Conservation (phyloP, 139 green algal species). For the Mychonastes homosphaera region DNA sequence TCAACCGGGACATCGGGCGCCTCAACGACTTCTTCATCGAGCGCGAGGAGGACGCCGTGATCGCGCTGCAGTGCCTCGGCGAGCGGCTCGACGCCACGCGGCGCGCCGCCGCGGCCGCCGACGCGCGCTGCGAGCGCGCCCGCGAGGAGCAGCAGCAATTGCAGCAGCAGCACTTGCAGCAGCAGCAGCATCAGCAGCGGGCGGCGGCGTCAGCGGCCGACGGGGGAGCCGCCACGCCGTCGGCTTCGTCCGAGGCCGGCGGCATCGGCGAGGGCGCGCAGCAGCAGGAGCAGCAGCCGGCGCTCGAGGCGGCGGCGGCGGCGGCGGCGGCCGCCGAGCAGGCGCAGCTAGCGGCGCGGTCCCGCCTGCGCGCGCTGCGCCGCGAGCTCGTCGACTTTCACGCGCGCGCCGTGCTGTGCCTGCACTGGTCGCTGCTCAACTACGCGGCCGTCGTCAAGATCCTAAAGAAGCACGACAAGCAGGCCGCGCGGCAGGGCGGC, state of each 20-base stretch:
- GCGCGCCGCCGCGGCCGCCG: neutral
- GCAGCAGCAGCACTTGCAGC: conserved; percentile 6
- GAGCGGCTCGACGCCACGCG: conserved; percentile 8
- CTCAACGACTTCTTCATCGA: conserved; percentile 71
- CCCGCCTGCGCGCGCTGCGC: conserved; percentile 10
- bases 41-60: conserved; percentile 68
- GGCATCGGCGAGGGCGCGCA: neutral
- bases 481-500: too few species aligned
- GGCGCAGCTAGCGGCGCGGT: neutral
- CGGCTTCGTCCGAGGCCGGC: too few species aligned
- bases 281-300: neutral
- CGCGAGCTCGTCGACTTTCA: conserved; percentile 28
- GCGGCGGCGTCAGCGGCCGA: neutral
- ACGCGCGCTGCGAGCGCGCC: neutral
- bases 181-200: neutral
- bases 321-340: conserved; percentile 24
- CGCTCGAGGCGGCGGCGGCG: conserved; percentile 1
- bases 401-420: conserved; percentile 40
- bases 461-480: conserved; percentile 80
- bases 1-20: conserved; percentile 45
- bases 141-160: conserved; percentile 25
- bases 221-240: neutral
- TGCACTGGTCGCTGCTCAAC: conserved; percentile 72
- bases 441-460: conserved; percentile 76
- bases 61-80: conserved; percentile 44